Evolutionary conservation across 139 green algal species (phyloP).

Genomic region (Raphidocelis subcapitata): DNA sequence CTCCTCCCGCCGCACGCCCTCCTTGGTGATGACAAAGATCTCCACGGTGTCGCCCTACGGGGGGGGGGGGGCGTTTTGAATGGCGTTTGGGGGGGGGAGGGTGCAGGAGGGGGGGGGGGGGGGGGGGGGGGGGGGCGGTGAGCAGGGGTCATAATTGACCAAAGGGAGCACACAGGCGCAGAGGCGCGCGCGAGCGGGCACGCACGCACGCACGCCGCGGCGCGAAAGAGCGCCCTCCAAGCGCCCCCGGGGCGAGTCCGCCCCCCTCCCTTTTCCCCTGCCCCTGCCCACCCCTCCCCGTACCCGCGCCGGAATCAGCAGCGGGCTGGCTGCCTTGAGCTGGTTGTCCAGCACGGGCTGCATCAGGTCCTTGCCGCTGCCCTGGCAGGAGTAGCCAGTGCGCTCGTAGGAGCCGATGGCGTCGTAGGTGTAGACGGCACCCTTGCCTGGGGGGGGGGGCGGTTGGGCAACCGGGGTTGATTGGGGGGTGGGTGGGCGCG

Average conservation of each 20-base stretch:
- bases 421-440: conserved; percentile 98
- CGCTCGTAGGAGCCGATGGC: conserved; percentile 95
- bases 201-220: not conserved
- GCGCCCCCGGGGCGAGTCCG: not conserved
- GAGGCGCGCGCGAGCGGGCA: not conserved
- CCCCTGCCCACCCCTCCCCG: not conserved
- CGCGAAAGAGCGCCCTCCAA: not conserved
- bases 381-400: conserved; percentile 83
- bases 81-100: not conserved
- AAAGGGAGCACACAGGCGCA: not conserved
- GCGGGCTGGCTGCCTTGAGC: conserved; percentile 87
- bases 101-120: too few species aligned
- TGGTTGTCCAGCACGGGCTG: conserved; percentile 99
- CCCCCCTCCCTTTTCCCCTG: not conserved
- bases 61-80: not conserved
- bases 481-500: not conserved
- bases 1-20: conserved; percentile 72
- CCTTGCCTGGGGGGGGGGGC: conserved; percentile 62
- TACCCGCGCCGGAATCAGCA: conserved; percentile 83
- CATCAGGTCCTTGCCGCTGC: conserved; percentile 93
- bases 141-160: not conserved
- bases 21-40: conserved; percentile 93
- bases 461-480: not conserved
- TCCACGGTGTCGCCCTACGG: conserved; percentile 93
- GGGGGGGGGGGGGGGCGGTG: too few species aligned